Evolutionary conservation across 306 rosid genomes (phyloP).

Genomic region (Quercus aquifolioides): DNA sequence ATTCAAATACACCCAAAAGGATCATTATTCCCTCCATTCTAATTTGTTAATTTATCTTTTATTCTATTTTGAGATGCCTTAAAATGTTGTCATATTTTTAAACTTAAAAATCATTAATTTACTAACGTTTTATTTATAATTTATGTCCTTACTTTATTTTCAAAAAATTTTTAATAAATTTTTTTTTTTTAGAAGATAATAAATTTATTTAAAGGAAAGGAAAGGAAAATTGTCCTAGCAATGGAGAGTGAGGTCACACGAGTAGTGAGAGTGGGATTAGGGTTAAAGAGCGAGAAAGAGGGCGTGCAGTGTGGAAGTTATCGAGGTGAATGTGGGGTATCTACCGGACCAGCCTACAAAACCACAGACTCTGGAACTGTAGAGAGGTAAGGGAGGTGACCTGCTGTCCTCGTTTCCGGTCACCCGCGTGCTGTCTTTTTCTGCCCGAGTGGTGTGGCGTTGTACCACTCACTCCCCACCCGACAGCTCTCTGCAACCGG

Average conservation of each 20-base stretch:
- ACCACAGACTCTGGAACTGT: neutral
- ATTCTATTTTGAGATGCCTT: accelerated
- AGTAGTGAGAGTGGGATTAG: neutral
- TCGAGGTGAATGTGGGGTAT: conserved; percentile 80
- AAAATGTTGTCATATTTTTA: no score
- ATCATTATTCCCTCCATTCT: accelerated
- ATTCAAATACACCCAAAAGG: no score
- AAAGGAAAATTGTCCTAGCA: no score
- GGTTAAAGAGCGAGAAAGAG: neutral
- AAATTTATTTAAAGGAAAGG: no score
- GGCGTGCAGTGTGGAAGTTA: conserved; percentile 47
- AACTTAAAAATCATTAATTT: no score
- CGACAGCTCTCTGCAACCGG: conserved; percentile 81
- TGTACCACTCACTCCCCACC: conserved; percentile 30
- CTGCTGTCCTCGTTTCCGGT: conserved; percentile 55
- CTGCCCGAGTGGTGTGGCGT: conserved; percentile 53
- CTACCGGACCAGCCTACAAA: conserved; percentile 57
- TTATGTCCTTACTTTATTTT: no score
- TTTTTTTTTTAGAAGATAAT: no score
- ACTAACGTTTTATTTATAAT: no score
- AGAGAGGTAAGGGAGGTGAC: conserved; percentile 16
- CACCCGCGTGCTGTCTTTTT: conserved; percentile 50
- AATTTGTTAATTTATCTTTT: no score
- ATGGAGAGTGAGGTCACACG: neutral
- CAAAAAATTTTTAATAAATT: no score